A percentile compares a stretch with the other conserved stretches of the same genome.
phyloP scores from a whole-genome alignment of 257 asterid species.

The Sherardia arvensis region DNA sequence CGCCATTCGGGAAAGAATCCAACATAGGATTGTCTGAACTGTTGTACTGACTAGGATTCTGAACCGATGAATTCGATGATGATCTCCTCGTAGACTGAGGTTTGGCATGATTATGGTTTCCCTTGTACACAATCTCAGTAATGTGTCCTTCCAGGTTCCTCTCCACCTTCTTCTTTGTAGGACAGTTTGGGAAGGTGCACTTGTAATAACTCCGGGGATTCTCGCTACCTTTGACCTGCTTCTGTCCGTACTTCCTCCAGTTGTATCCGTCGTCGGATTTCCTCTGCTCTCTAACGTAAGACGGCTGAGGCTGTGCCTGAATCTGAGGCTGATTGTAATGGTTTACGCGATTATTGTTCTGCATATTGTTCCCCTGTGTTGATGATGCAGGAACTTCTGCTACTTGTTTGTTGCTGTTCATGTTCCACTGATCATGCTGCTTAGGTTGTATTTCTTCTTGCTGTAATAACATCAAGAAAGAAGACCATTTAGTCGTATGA shows the following conservation, averaged over 20 bases:
- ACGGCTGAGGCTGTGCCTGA: slow-evolving; percentile 21
- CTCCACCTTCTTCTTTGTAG: slow-evolving; percentile 89
- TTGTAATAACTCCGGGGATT: slow-evolving; percentile 85
- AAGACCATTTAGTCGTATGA: neutral
- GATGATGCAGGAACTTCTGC: slow-evolving; percentile 15
- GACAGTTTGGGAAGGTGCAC: slow-evolving; percentile 70
- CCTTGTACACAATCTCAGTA: slow-evolving; percentile 84
- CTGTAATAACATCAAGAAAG: slow-evolving; percentile 20
- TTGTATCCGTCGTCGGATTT: slow-evolving; percentile 83
- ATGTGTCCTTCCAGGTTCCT: slow-evolving; percentile 66
- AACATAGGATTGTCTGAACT: slow-evolving; percentile 30
- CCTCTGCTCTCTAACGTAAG: slow-evolving; percentile 52
- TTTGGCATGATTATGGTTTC: slow-evolving; percentile 85
- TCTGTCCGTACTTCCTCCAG: slow-evolving; percentile 87
- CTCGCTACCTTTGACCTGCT: slow-evolving; percentile 79
- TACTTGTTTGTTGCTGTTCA: slow-evolving; percentile 21
- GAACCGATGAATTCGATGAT: slow-evolving; percentile 33
- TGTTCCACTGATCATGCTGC: slow-evolving; percentile 26
- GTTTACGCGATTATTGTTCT: slow-evolving; percentile 14
- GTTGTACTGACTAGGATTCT: slow-evolving; percentile 20
- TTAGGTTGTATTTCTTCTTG: slow-evolving; percentile 32
- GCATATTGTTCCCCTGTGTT: slow-evolving; percentile 22
- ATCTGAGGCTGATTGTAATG: slow-evolving; percentile 27
- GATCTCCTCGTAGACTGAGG: slow-evolving; percentile 68
- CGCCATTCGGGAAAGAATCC: slow-evolving; percentile 33